Evolutionary conservation across 2,329 filamentous ascomycete genomes (phyloP), one percentile per base, ranked within the genome.

Genomic region (Tolypocladium tropicale): DNA sequence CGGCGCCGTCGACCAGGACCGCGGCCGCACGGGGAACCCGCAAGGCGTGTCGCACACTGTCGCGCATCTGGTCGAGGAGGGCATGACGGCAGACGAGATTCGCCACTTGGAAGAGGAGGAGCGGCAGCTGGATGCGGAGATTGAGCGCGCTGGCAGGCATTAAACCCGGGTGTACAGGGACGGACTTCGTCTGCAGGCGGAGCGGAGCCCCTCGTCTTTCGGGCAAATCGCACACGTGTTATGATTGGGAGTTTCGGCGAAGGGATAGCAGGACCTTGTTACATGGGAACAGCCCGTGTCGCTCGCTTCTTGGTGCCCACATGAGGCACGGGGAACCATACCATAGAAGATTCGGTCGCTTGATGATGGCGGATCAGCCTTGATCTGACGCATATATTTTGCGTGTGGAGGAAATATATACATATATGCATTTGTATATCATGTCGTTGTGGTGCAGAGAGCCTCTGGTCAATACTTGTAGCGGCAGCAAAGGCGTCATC

Each of bases 81-180:
- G 79, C 53, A 84, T 84, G 80, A 82, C 80, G 52, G 70, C 72
- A 10, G 80, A 78, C 0, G 79, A 84, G 64, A 79, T 83, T 52
- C 70, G 75, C 53, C 66, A 77, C 59, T 60, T 84, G 46, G 80
- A 82, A 62, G 80, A 82, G 59, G 81, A 84, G 63, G 81, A 84
- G 67, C 66, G 77, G 58, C 74, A 78, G 58, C 69, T 84, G 37
- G 81, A 84, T 55, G 77, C 72, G 16, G 81, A 78, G 33, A 83
- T 84, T 62, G 77, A 78, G 65, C 72, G 74, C 54, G 74, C 72
- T 4, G 73, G 61, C 43, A 65, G 63, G 55, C 60, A 65, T 43
- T 65, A n/a, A 50, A 18, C 16, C n/a, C 46, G 28, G 16, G 18
- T 2, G 28, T 10, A 18, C 3, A 49, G 28, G 46, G 46, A 21